These are phyloP conservation scores for Tricholoma furcatifolium DNA, from an alignment of 768 basidiomycete species.

Conservation along the genomic window DNA sequence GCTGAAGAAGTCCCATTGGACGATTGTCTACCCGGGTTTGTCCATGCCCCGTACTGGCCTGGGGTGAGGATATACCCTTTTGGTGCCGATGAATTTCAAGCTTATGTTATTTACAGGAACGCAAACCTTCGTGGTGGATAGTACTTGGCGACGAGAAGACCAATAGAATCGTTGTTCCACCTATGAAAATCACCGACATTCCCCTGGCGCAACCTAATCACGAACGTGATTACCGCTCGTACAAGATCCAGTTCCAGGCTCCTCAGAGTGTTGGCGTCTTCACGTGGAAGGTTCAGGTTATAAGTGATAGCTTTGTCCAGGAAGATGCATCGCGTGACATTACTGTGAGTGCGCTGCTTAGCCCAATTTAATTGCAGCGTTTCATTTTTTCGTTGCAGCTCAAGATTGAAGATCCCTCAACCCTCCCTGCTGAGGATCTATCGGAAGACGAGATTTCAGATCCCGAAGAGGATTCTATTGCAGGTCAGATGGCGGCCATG, in stretches of 20 bases:
- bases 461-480: constrained; percentile 93
- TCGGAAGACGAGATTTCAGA: constrained; percentile 95
- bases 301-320: constrained; percentile 88
- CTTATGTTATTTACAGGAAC: constrained; percentile 47
- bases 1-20: constrained; percentile 53
- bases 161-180: constrained; percentile 84
- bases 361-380: neutral
- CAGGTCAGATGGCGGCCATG: constrained; percentile 98
- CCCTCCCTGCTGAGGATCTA: constrained; percentile 52
- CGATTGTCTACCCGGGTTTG: constrained; percentile 50
- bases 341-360: constrained; percentile 47
- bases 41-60: constrained; percentile 96
- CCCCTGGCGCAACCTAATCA: constrained; percentile 54
- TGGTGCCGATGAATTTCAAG: neutral
- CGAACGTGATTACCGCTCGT: constrained; percentile 69
- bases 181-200: constrained; percentile 77
- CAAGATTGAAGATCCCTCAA: constrained; percentile 74
- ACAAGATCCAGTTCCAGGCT: constrained; percentile 94
- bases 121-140: constrained; percentile 92
- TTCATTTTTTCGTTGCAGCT: constrained; percentile 47
- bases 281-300: constrained; percentile 83
- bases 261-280: constrained; percentile 82
- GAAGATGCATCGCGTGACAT: constrained; percentile 74
- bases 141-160: constrained; percentile 86
- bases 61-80: constrained; percentile 48